A percentile compares a stretch with the other conserved stretches of the same genome.
Conservation (phyloP, 2,329 filamentous ascomycete genomes). For the Beauveria sp. region DNA sequence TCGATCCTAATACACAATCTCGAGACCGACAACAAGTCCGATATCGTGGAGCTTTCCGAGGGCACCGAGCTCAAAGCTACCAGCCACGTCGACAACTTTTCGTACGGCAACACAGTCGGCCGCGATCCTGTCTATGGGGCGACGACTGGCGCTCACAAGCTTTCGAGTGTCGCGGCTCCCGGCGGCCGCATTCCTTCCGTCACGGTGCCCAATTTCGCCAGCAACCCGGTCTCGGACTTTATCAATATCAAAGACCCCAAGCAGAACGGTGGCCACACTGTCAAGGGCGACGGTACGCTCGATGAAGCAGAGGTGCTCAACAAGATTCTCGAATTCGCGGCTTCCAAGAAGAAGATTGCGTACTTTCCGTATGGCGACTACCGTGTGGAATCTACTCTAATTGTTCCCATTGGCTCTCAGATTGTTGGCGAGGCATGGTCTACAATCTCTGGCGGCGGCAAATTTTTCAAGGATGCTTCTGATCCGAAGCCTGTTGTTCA, state of each 20-base stretch:
- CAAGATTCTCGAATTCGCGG: constrained; percentile 28
- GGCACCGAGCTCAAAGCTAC: constrained; percentile 23
- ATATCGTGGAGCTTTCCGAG: constrained; percentile 26
- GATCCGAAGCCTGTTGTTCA: constrained; percentile 35
- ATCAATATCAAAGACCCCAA: constrained; percentile 31
- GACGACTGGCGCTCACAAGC: constrained; percentile 21
- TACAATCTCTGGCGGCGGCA: constrained; percentile 39
- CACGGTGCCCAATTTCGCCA: constrained; percentile 32
- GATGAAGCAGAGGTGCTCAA: constrained; percentile 33
- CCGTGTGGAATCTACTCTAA: constrained; percentile 20
- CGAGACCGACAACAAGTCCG: constrained; percentile 30
- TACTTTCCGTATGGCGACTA: constrained; percentile 25
- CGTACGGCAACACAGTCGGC: constrained; percentile 34
- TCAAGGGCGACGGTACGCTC: constrained; percentile 30
- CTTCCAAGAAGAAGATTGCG: constrained; percentile 21
- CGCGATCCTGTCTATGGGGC: constrained; percentile 30
- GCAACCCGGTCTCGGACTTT: constrained; percentile 21
- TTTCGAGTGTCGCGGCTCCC: constrained; percentile 28
- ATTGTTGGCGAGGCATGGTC: constrained; percentile 51
- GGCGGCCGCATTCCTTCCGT: constrained; percentile 28
- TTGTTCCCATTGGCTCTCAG: constrained; percentile 32
- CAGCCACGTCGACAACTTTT: constrained; percentile 30
- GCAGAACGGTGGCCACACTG: constrained; percentile 21
- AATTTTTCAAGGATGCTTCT: constrained; percentile 33
- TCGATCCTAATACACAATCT: constrained; percentile 38